A percentile compares a stretch with the other conserved stretches of the same genome.
phyloP scores from a whole-genome alignment of 2,329 filamentous ascomycete species.

The Coniochaeta sp. region DNA sequence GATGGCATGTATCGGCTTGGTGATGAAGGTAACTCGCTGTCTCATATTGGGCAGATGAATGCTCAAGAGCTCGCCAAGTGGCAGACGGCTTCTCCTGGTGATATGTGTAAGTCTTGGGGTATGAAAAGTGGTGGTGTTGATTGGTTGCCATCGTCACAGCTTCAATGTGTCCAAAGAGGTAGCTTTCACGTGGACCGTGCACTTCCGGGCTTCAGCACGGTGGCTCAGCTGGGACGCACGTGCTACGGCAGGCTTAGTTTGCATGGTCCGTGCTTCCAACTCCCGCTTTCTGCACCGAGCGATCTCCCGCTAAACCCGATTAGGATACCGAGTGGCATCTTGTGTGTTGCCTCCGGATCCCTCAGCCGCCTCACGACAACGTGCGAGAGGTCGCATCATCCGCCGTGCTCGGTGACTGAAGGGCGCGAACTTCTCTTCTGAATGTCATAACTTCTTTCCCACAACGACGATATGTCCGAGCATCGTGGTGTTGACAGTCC shows the following conservation, averaged over 20 bases:
- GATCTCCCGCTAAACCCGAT: conserved; percentile 10
- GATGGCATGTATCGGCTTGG: conserved; percentile 55
- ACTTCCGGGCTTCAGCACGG: background rate
- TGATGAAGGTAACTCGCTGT: conserved; percentile 73
- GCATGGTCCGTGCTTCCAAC: background rate
- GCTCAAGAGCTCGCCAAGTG: background rate
- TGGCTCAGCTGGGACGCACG: background rate
- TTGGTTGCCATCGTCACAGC: background rate
- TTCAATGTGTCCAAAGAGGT: background rate
- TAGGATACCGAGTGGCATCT: conserved; percentile 15
- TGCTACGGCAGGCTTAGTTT: background rate
- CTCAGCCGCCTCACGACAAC: conserved; percentile 12
- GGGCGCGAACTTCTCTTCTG: background rate
- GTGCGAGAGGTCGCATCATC: conserved; percentile 4
- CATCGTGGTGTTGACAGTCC: background rate
- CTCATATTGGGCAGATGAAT: conserved; percentile 46
- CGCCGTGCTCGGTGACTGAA: background rate
- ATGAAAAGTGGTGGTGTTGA: background rate
- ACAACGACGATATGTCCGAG: background rate
- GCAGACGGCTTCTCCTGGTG: background rate
- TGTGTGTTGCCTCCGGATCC: background rate
- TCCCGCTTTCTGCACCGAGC: conserved; percentile 1
- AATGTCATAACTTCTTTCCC: conserved; percentile 1
- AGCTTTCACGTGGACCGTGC: background rate
- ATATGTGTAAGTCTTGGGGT: background rate